Conservation (phyloP, 176 grass and related monocot species). For the Triticum dicoccoides region DNA sequence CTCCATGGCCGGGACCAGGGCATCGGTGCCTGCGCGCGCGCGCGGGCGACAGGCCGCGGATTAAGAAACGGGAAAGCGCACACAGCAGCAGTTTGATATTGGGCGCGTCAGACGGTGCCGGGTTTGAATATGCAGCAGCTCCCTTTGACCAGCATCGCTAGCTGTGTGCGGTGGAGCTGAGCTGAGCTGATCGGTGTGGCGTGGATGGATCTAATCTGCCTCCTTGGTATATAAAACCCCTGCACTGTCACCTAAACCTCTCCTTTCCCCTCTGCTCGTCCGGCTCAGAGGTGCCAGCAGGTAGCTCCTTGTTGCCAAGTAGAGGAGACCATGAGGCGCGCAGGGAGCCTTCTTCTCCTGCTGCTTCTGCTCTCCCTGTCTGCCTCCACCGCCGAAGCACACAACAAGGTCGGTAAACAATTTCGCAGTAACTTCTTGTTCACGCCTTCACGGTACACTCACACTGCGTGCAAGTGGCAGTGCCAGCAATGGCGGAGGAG, state of each 20-base stretch:
- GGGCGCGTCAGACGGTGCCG: slow-evolving; percentile 27
- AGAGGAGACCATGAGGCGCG: slow-evolving; percentile 23
- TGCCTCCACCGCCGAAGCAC: slow-evolving; percentile 16
- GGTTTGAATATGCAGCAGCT: slow-evolving; percentile 35
- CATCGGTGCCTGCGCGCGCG: slow-evolving; percentile 22
- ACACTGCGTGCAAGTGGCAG: not conserved
- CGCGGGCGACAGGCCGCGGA: slow-evolving; percentile 23
- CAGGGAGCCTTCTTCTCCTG: slow-evolving; percentile 18
- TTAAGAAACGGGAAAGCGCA: slow-evolving; percentile 38
- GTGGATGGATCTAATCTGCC: not conserved
- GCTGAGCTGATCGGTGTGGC: not conserved
- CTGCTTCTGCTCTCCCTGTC: slow-evolving; percentile 39
- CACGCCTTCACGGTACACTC: not conserved
- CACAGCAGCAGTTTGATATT: slow-evolving; percentile 39
- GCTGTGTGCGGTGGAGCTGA: not conserved
- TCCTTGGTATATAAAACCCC: slow-evolving; percentile 42
- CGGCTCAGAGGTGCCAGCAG: slow-evolving; percentile 12
- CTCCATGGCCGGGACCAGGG: slow-evolving; percentile 46
- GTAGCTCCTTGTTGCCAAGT: not conserved
- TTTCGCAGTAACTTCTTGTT: not conserved
- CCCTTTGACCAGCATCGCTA: slow-evolving; percentile 42
- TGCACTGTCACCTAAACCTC: slow-evolving; percentile 32
- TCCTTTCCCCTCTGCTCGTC: slow-evolving; percentile 19
- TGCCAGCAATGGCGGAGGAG: not conserved
- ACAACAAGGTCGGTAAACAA: slow-evolving; percentile 28